Evolutionary conservation across 768 basidiomycete genomes (phyloP), one percentile per base, ranked within the genome.

Genomic region (Tylopilus rubrobrunneus): DNA sequence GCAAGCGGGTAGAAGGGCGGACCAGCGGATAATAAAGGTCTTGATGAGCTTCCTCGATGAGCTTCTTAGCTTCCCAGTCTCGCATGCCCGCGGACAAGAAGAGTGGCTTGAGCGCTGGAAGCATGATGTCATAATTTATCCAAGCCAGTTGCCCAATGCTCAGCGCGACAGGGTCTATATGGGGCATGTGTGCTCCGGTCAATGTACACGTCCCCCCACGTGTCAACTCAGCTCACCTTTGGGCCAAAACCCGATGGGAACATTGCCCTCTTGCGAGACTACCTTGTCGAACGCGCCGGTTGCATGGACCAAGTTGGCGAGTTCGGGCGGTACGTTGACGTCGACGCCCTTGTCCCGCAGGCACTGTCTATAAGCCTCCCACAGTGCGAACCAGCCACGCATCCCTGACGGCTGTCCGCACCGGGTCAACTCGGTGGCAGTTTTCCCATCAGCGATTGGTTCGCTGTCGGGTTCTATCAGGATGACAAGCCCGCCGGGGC

Each of bases 221-320:
- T 46, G 28, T 19, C 47, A 45, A 46, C 28, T 6, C 43, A n/a
- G 34, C 69, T 52, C 54, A 82, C 85, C 84, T 73, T 73, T 74
- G 28, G 83, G 84, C 83, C 83, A 84, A 60, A 83, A 85, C 15
- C 86, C 86, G 45, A 87, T 78, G 28, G 86, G 86, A 53, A 87
- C 76, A 58, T 81, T 77, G 8, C 80, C 84, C 56, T 83, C 79
- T 52, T 77, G 75, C 23, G 76, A 68, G 36, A 77, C 71, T 48
- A 87, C 74, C 45, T 74, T 76, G 55, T 86, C 82, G 58, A 85
- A 87, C n/a, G 67, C 72, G 25, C 73, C 73, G 2, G 80, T 77
- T 7, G 69, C 67, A 17, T 73, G 64, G 17, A 87, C 73, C 39
- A 85, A 68, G 21, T 76, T 72, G 21, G 73, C 67, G 21, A 88